Evolutionary conservation across 495 filamentous ascomycete genomes (phyloP).

Genomic region (Wilcoxina mikolae): DNA sequence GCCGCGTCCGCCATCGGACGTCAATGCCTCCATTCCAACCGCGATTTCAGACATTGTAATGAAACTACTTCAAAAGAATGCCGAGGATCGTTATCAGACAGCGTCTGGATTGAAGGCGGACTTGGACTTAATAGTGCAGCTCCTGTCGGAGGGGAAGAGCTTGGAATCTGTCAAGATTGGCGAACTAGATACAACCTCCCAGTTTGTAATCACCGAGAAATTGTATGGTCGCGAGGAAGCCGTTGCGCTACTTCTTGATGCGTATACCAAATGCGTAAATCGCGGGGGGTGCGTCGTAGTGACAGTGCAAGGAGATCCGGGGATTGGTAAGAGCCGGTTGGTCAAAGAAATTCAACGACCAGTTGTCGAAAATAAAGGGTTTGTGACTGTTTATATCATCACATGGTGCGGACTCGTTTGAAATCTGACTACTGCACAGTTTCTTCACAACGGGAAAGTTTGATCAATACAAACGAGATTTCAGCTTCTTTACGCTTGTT

Average conservation of each 20-base stretch:
- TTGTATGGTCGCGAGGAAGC: slow-evolving; percentile 26
- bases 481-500: slow-evolving; percentile 27
- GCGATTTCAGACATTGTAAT: slow-evolving; percentile 50
- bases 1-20: slow-evolving; percentile 25
- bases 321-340: slow-evolving; percentile 25
- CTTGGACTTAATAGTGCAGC: slow-evolving; percentile 41
- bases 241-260: slow-evolving; percentile 15
- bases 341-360: slow-evolving; percentile 29
- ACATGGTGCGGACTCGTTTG: neutral
- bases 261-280: slow-evolving; percentile 23
- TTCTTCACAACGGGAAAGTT: slow-evolving; percentile 27
- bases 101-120: slow-evolving; percentile 56
- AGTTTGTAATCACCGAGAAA: slow-evolving; percentile 27
- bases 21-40: slow-evolving; percentile 39
- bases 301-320: slow-evolving; percentile 22
- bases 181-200: slow-evolving; percentile 26
- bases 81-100: slow-evolving; percentile 56
- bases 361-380: slow-evolving; percentile 28
- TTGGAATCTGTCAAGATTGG: slow-evolving; percentile 25
- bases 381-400: neutral
- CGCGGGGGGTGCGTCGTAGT: slow-evolving; percentile 24
- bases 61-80: slow-evolving; percentile 56
- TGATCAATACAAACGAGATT: slow-evolving; percentile 26
- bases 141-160: slow-evolving; percentile 45
- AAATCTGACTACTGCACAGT: neutral